A percentile compares a stretch with the other conserved stretches of the same genome.
phyloP scores from a whole-genome alignment of 2,329 filamentous ascomycete species.

The Xylaria sp. region DNA sequence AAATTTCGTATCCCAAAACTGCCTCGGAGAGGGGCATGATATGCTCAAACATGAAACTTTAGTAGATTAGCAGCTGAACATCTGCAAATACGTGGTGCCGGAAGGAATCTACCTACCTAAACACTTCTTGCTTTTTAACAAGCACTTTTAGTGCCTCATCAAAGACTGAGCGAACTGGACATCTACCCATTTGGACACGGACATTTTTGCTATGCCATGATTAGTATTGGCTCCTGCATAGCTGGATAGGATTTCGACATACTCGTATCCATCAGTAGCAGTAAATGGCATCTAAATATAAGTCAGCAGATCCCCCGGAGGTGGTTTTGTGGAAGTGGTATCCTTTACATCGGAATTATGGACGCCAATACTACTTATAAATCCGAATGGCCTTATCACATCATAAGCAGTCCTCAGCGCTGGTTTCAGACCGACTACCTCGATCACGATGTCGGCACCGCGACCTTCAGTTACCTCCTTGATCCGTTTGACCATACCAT shows the following conservation, averaged over 20 bases:
- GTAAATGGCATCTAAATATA: slow-evolving; percentile 70
- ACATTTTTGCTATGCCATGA: slow-evolving; percentile 70
- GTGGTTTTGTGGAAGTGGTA: background rate
- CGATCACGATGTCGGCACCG: slow-evolving; percentile 86
- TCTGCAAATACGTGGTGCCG: background rate
- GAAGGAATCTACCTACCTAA: slow-evolving; percentile 65
- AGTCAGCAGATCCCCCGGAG: slow-evolving; percentile 39
- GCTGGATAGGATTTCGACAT: slow-evolving; percentile 39
- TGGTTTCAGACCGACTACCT: slow-evolving; percentile 76
- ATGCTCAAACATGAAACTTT: slow-evolving; percentile 78
- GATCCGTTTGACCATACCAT: slow-evolving; percentile 73
- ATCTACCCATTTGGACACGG: slow-evolving; percentile 78
- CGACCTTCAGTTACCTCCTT: slow-evolving; percentile 80
- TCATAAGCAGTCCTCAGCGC: slow-evolving; percentile 78
- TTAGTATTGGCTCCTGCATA: slow-evolving; percentile 39
- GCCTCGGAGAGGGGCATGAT: slow-evolving; percentile 76
- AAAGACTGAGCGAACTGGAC: slow-evolving; percentile 78
- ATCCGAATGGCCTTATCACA: slow-evolving; percentile 75
- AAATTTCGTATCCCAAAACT: slow-evolving; percentile 74
- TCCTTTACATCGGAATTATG: slow-evolving; percentile 74
- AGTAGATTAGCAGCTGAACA: slow-evolving; percentile 28
- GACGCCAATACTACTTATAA: slow-evolving; percentile 79
- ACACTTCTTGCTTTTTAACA: slow-evolving; percentile 71
- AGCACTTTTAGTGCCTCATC: slow-evolving; percentile 71
- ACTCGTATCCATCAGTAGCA: slow-evolving; percentile 70